Base-by-base conservation (phyloP, 2,329 filamentous ascomycete species). In the Lasiodiplodia sp. region DNA sequence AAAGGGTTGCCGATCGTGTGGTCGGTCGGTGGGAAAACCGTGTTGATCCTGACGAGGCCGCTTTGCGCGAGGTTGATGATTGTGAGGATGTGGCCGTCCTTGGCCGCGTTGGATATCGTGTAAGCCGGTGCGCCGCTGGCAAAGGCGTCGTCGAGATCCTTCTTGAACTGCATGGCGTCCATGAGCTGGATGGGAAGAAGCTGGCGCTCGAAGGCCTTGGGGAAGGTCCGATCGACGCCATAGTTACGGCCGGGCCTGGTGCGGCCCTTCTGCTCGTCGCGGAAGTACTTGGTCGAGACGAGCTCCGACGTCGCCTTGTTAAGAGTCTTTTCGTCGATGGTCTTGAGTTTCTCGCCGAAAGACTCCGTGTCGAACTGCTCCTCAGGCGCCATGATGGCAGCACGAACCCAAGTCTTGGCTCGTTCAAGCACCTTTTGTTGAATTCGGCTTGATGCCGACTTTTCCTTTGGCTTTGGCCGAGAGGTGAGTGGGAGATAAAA, bases 1-100 rank as follows among this genome's bases (percentile, higher is more conserved):
- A 75, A 74, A 0, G 80, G 78, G 3, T 78, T 78, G 47, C 78
- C 75, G 63, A 82, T 77, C 6, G 80, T 77, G 52, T 77, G 76
- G 69, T 83, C 75, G 37, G 92, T 88, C 1, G 88, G 87, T 5
- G 91, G 84, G 51, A 89, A 82, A 1, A 84, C 75, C 0, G 87
- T 82, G 3, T 84, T 79, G 7, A 92, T 75, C 18, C 76, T 81
- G 52, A 93, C 81, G 51, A 86, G 84, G 3, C 87, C 86, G 62
- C 85, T 77, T 0, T 88, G 87, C 70, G 89, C 86, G 67, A 94
- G 77, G 72, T 92, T 92, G 51, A 88, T 84, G 68, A 91, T 79
- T 1, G 88, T 90, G 83, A 93, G 86, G 69, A 91, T 85, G 37
- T 87, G 84, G 31, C 90, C 90, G 71, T 93, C 89, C 38, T 86